Base-by-base conservation (phyloP, 202 grass and related monocot species). In the Miscanthus sacchariflorus region DNA sequence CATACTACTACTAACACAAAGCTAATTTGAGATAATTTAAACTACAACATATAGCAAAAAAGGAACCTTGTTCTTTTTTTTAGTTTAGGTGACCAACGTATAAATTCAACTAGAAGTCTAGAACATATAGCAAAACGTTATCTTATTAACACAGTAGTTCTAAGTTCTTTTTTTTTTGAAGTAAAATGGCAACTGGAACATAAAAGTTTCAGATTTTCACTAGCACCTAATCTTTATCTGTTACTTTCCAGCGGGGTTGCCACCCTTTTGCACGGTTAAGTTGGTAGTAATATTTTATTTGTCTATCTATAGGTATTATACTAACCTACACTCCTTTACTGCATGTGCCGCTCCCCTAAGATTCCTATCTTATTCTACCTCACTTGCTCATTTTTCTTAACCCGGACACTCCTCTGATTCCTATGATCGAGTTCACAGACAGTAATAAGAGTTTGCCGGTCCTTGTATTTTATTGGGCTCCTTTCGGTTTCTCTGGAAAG, bases 211-310 rank as follows among this genome's bases (percentile, higher is more conserved):
- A 18, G 72, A 18, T 76, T 87, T 71, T 84, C 84, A 76, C 80
- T 71, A 19, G 23, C 42, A 27, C 74, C 15, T 88, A 66, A 84
- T 90, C 79, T 85, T 88, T 88, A 86, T 83, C 50, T 54, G 76
- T 92, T 82, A 90, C 90, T 95, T 98, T 92, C 87, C 84, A 91
- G 81, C 91, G 80, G 79, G 86, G 88, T 90, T 83, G 67, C 66
- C 49, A 78, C 81, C 84, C 35, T 87, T 88, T 72, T 79, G 78
- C 90, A 85, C 89, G 80, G 83, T 70, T 92, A 87, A 89, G 85
- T 78, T 84, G 79, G n/a, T 79, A 92, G 33, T 82, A 90, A 75
- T 94, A 89, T 81, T 91, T 95, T 87, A 84, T 91, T 95, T 87
- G 79, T 63, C 58, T 87, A 67, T 28, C 58, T 74, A 63, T 23